A percentile compares a stretch with the other conserved stretches of the same genome.
phyloP scores from a whole-genome alignment of 192 early-diverging fungal genomes.

The Podila epicladia region DNA sequence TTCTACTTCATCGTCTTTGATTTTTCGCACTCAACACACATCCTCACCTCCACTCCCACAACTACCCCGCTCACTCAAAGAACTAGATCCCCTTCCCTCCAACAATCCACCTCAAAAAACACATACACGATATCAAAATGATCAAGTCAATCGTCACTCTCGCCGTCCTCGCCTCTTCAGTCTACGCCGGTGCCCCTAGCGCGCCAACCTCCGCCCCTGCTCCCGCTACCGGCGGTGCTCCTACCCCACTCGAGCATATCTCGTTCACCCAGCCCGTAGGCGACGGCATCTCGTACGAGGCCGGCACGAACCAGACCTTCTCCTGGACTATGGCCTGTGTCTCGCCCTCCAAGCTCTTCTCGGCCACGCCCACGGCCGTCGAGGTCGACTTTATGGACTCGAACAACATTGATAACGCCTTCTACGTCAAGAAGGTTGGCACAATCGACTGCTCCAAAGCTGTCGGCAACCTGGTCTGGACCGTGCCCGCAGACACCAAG shows the following conservation, averaged over 20 bases:
- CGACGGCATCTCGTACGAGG: neutral
- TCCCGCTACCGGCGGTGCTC: slow-evolving; percentile 1
- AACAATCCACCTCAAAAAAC: neutral
- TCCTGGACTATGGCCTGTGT: slow-evolving; percentile 29
- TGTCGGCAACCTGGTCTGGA: slow-evolving; percentile 15
- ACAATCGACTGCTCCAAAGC: slow-evolving; percentile 25
- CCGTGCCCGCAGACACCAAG: slow-evolving; percentile 9
- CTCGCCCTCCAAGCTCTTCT: neutral
- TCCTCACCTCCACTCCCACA: too few species aligned
- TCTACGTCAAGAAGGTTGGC: slow-evolving; percentile 4
- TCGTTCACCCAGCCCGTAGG: slow-evolving; percentile 31
- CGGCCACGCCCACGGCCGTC: slow-evolving; percentile 9
- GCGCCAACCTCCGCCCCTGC: neutral
- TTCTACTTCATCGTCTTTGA: too few species aligned
- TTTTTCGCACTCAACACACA: too few species aligned
- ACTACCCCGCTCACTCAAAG: too few species aligned
- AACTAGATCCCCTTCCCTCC: too few species aligned
- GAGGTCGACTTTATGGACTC: slow-evolving; percentile 38
- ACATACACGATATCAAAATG: neutral
- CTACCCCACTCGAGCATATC: slow-evolving; percentile 17
- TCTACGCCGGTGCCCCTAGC: neutral
- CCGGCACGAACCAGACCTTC: slow-evolving; percentile 17
- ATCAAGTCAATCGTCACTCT: neutral
- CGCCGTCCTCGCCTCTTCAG: neutral
- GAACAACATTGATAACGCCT: slow-evolving; percentile 22